phyloP scores from a whole-genome alignment of 345 rosid species.

The Brassica rapa region DNA sequence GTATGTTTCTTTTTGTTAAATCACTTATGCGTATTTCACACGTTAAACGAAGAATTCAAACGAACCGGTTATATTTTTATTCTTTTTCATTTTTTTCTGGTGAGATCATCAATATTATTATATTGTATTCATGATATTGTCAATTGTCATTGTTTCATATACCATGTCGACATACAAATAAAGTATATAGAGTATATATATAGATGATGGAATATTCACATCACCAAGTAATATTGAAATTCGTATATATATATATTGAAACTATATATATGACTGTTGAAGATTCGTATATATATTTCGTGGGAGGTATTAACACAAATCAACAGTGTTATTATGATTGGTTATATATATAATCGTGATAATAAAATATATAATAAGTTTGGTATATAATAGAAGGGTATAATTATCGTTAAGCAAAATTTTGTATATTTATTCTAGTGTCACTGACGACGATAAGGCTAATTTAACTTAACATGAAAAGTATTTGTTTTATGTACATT shows the following conservation, averaged over 20 bases:
- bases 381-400: neutral
- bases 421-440: neutral
- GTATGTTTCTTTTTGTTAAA: conserved; percentile 10
- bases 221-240: neutral
- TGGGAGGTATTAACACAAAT: neutral
- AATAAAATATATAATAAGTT: neutral
- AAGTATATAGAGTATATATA: neutral
- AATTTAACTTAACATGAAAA: neutral
- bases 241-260: neutral
- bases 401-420: neutral
- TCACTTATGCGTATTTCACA: conserved; percentile 20
- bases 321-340: neutral
- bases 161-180: conserved; percentile 31
- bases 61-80: conserved; percentile 23
- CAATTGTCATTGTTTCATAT: neutral
- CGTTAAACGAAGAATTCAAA: conserved; percentile 35
- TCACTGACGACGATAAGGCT: neutral
- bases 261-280: too few species aligned
- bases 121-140: neutral
- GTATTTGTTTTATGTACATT: neutral
- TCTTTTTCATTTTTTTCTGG: neutral
- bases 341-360: neutral
- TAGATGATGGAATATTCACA: neutral
- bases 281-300: neutral
- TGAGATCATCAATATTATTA: conserved; percentile 24